Evolutionary conservation across 73 alveolate genomes (phyloP), one percentile per base, ranked within the genome.

Genomic region (Paramecium octaurelia): DNA sequence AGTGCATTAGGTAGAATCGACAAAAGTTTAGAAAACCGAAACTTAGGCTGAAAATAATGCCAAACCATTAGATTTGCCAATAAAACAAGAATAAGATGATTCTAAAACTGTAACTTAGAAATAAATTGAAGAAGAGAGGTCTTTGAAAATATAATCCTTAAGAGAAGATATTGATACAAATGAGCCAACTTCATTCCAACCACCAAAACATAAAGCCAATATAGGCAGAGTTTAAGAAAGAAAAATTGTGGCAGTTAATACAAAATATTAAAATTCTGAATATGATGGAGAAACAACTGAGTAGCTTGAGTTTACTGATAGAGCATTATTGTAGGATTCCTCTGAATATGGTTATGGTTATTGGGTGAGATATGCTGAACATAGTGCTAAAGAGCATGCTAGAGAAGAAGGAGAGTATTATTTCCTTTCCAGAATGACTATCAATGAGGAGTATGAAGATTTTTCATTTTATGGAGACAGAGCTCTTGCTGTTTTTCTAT

Each of bases 261-360:
- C 91, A 38, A 80, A 80, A 80, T 80, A 80, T 80, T 46, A 23
- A 18, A 27, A 40, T 31, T 80, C 91, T 21, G 43, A 40, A 20
- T 44, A 6, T 44, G 91, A 80, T 43, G 91, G 91, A 18, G 91
- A 80, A 20, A 59, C 91, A 14, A 42, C 91, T 14, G 91, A 42
- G 34, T 46, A 42, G 18, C 44, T 44, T 24, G 91, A 80, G 46
- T 80, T 80, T 46, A 42, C 70, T 43, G 91, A 80, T 43, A 80
- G 57, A 48, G 46, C 43, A 29, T 38, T 73, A 80, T 48, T 80
- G 20, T 80, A 80, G 12, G 91, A 80, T 43, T 31, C 76, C 4
- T 34, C 46, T 18, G 91, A 80, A 80, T 80, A 80, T 44, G 91
- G 91, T 7, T 80, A 80, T 80, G 91, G 91, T 3, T 80, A 80